Evolutionary conservation across 106 monocot genomes (phyloP), one percentile per base, ranked within the genome.

Genomic region (Acorus gramineus): DNA sequence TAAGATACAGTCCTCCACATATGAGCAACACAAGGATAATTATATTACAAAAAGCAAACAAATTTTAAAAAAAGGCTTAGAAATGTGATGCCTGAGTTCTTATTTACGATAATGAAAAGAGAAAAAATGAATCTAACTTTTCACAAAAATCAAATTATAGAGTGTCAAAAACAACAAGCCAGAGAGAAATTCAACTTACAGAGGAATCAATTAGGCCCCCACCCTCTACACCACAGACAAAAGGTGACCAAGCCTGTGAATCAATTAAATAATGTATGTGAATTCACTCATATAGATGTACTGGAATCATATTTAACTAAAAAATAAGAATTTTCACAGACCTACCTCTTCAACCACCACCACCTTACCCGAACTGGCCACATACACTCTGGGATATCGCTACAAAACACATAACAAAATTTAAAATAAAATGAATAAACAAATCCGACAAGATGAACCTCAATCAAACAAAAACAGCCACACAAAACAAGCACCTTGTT

Each of bases 361-460:
- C 63, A 87, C 69, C 68, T 81, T 66, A 7, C 11, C 74, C 9
- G 77, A n/a, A 44, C 54, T 47, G 51, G 56, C 57, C 54, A 77
- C n/a, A 78, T 61, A 85, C 14, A 82, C 61, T 74, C 92, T 98
- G 28, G 84, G 88, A 57, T 87, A 96, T 51, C 66, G 68, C 96
- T 91, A 66, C 66, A 73, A 4, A 50, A 60, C n/a, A n/a, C 5
- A 74, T 43, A 62, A 8, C 11, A 59, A 1, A 6, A 69, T 46
- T 43, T 56, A 61, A n/a, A 52, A 52, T 49, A 28, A 69, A 42
- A 6, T 0, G 63, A 55, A 43, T 66, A 2, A 64, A 49, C 9
- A 6, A 53, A 4, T 48, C 48, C 11, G 13, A 44, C n/a, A 62
- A 58, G 45, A 62, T 5, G 46, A 55, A 8, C 28, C 28, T 50